Evolutionary conservation across 129 eudicot genomes (phyloP), one percentile per base, ranked within the genome.

Genomic region (Lactuca sativa): DNA sequence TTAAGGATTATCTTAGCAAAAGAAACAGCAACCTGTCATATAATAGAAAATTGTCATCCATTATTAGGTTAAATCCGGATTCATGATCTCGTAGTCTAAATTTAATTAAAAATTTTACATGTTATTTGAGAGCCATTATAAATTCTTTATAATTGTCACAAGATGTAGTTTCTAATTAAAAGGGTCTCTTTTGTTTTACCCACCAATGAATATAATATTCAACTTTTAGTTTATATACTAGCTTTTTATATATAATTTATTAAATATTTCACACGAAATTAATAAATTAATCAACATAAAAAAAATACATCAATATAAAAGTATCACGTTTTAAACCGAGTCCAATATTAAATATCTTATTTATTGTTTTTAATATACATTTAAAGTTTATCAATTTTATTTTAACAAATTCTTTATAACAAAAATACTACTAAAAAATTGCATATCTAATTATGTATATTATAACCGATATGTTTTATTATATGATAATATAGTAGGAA

Each of bases 1-100:
- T 75, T 79, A 1, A 93, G 80, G 15, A 93, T 73, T 48, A 89
- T 83, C 82, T 93, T 92, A 5, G 82, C 92, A 67, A 93, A 85
- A 12, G 99, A 90, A 57, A 93, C 77, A 9, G 73, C 86, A 12
- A 93, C 88, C 98, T 92, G 78, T 60, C 58, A 62, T 12, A 32
- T 4, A 25, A 60, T 15, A 32, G 33, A 30, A 59, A 51, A 14
- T 30, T 36, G 11, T 67, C 16, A 7, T 36, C 9, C 5, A 44
- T 40, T 43, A 32, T 9, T 25, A 63, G 54, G 21, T 21, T 25
- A 9, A 17, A 71, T 62, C 47, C 8, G 8, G 9, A 33, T 36
- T 48, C 47, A 43, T 70, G 44, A 30, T 70, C 32, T n/a, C 6
- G 6, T 41, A 16, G 59, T 15, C 59, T 55, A 55, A 48, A 17